These are phyloP conservation scores for Friedmanniomyces endolithicus DNA, from an alignment of 495 filamentous ascomycete genomes.

Conservation along the genomic window DNA sequence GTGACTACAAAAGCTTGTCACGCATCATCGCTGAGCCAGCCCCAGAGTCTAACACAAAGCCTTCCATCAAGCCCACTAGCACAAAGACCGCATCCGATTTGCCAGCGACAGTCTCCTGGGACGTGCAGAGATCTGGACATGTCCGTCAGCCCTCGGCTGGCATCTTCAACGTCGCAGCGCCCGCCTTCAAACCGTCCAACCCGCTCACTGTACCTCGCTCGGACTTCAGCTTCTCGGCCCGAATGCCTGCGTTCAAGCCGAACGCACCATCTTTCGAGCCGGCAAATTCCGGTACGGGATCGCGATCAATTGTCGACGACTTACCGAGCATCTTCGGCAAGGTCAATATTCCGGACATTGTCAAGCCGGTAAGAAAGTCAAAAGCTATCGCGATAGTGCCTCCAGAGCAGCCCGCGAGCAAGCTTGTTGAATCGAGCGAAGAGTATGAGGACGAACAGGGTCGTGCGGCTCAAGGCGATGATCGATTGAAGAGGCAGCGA, in stretches of 20 bases:
- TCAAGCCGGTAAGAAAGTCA: conserved; percentile 52
- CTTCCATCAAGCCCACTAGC: conserved; percentile 47
- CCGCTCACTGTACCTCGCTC: background rate
- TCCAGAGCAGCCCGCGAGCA: conserved; percentile 40
- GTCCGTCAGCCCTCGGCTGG: conserved; percentile 22
- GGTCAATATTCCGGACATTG: conserved; percentile 50
- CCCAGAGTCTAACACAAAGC: conserved; percentile 67
- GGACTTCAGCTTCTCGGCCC: conserved; percentile 63
- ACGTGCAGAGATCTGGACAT: conserved; percentile 15
- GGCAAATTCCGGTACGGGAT: conserved; percentile 16
- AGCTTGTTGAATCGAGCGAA: conserved; percentile 25
- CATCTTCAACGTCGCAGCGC: conserved; percentile 53
- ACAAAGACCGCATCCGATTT: conserved; percentile 35
- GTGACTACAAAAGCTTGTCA: conserved; percentile 43
- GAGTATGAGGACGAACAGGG: conserved; percentile 39
- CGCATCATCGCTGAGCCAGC: conserved; percentile 76
- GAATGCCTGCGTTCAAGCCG: conserved; percentile 60
- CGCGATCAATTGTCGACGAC: conserved; percentile 3
- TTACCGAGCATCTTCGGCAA: conserved; percentile 50
- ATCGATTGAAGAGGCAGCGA: conserved; percentile 60
- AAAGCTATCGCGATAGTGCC: conserved; percentile 74
- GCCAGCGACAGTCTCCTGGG: conserved; percentile 28
- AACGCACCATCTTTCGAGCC: conserved; percentile 74
- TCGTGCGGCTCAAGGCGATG: conserved; percentile 40
- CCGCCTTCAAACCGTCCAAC: conserved; percentile 51